Conservation (phyloP, 2,329 filamentous ascomycete genomes). For the Colletotrichum cordylinicola region DNA sequence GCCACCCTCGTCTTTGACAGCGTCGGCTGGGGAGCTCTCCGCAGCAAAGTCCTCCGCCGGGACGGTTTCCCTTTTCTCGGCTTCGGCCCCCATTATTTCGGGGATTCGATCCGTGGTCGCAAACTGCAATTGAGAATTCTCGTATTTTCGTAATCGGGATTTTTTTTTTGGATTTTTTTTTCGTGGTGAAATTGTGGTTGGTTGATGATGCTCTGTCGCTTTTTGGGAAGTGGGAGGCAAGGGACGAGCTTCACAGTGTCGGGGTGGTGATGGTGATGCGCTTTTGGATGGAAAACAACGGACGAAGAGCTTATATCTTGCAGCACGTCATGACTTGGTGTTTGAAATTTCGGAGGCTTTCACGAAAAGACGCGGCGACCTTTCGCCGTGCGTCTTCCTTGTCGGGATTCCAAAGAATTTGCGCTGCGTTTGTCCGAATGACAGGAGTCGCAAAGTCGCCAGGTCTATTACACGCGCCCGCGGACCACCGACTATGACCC, state of each 20-base stretch:
- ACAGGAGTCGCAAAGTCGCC: not conserved
- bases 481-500: not conserved
- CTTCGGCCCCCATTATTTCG: conserved; percentile 1
- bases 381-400: not conserved
- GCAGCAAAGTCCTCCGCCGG: not conserved
- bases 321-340: not conserved
- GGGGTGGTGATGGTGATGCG: not conserved
- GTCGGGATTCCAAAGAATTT: not conserved
- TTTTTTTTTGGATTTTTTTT: not conserved
- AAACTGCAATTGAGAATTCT: not conserved
- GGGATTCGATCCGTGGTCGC: not conserved
- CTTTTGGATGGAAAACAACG: not conserved
- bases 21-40: conserved; percentile 3
- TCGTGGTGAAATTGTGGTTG: not conserved
- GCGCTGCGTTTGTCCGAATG: not conserved
- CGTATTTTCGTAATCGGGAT: not conserved
- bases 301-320: conserved; percentile 1
- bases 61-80: not conserved
- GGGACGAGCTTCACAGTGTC: not conserved
- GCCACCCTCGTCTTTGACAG: conserved; percentile 13
- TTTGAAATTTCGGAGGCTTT: not conserved
- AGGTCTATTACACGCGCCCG: not conserved
- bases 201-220: not conserved
- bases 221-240: not conserved
- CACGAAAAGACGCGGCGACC: not conserved